Base-by-base conservation (phyloP, 306 rosid species). In the Erythrophleum fordii region DNA sequence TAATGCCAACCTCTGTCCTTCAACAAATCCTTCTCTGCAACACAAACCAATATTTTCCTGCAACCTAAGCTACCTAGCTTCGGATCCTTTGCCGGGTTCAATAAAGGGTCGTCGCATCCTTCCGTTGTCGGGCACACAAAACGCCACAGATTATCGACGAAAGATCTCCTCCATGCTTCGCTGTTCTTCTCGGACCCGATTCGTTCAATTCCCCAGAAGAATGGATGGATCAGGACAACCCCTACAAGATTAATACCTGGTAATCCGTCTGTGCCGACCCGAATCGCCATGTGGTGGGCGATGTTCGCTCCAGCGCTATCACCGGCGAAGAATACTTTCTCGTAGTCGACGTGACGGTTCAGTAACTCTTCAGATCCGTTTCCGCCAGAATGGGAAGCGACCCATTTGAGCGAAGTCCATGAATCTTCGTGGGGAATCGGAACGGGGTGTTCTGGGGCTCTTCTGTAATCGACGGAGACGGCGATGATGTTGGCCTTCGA, bases 1-100 rank as follows among this genome's bases (percentile, higher is more conserved):
- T 89, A 89, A 37, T 64, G 41, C 80, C 65, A 69, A 0, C 85
- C 91, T 34, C 88, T 81, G 0, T 85, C 74, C 75, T 56, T 83
- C 48, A 87, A 59, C 0, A 14, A 2, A 22, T 89, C 93, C 70
- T 81, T 45, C 85, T 79, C 89, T 1, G 85, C 91, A 23, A 87
- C 82, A 34, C 25, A 85, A 16, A 87, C 75, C 78, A 84, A 3
- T 71, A 87, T 86, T 55, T 77, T 85, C 61, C 48, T 72, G 1
- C 85, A 81, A 23, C 83, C 88, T 2, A 89, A 1, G 22, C 14
- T 66, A 11, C 79, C 76, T 39, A 80, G 0, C 3, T 73, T 67
- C 34, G 81, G 83, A 68, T 86, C 85, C 78, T 35, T 65, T 9
- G 0, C 85, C 41, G 87, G 85, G 77, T 83, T 83, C 2, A 80